A percentile compares a stretch with the other conserved stretches of the same genome.
Evolutionary conservation across 495 filamentous ascomycete species (phyloP).

Genomic region (Xylaria grammica): DNA sequence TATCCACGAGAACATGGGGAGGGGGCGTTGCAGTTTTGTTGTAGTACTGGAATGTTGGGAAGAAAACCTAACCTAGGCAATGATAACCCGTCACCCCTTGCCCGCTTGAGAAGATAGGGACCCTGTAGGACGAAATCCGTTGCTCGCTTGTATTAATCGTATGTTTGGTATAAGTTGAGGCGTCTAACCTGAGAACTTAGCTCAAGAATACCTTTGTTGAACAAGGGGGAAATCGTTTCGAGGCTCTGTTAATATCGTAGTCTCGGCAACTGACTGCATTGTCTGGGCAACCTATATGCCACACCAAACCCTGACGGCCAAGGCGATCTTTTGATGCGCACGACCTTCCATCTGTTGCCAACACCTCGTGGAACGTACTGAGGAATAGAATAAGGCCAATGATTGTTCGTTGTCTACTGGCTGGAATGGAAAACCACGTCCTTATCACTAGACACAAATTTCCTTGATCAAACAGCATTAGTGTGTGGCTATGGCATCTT

Average conservation of each 20-base stretch:
- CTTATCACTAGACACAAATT: neutral
- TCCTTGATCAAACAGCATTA: conserved; percentile 14
- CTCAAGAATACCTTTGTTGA: neutral
- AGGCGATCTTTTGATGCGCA: conserved; percentile 1
- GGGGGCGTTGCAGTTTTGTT: conserved; percentile 11
- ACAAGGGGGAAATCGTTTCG: neutral
- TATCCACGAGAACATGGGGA: neutral
- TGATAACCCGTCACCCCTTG: conserved; percentile 12
- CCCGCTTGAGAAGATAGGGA: neutral
- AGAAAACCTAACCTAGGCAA: neutral
- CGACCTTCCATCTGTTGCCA: neutral
- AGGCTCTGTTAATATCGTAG: neutral
- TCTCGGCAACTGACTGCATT: neutral
- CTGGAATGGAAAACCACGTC: neutral
- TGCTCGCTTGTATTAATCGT: conserved; percentile 1
- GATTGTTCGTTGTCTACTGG: neutral
- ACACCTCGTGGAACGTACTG: conserved; percentile 4
- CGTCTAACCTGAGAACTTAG: neutral
- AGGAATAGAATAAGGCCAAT: conserved; percentile 8
- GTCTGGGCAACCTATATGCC: neutral
- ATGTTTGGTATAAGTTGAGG: conserved; percentile 16
- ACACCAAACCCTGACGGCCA: neutral
- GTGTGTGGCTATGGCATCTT: conserved; percentile 11
- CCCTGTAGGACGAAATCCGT: neutral
- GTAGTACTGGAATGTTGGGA: conserved; percentile 3